phyloP scores from a whole-genome alignment of 2,329 filamentous ascomycete species.

The Pestalotiopsis sp. region DNA sequence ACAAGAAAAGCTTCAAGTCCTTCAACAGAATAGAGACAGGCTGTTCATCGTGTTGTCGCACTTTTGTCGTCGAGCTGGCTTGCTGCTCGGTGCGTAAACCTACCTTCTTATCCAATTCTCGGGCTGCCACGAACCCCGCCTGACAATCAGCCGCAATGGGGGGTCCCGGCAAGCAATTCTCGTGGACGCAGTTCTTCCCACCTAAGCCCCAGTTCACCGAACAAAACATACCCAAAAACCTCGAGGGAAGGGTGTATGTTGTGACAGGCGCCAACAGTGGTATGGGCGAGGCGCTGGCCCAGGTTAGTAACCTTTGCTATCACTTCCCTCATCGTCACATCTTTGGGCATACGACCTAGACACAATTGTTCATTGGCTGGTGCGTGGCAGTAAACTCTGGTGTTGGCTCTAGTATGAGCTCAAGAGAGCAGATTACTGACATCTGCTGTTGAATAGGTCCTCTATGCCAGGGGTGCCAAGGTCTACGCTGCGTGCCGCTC shows the following conservation, averaged over 20 bases:
- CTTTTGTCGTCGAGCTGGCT: not conserved
- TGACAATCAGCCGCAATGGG: not conserved
- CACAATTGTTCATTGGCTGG: too few relatives aligned
- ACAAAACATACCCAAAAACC: not conserved
- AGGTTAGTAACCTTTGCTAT: too few relatives aligned
- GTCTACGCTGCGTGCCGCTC: slow-evolving; percentile 9
- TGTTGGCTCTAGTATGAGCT: too few relatives aligned
- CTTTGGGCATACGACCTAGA: too few relatives aligned
- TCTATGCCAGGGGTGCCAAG: not conserved
- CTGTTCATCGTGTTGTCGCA: not conserved
- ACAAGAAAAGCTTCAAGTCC: not conserved
- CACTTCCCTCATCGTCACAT: too few relatives aligned
- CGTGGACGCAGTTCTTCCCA: slow-evolving; percentile 9
- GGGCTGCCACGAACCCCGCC: not conserved
- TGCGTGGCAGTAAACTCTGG: too few relatives aligned
- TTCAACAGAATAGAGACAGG: not conserved
- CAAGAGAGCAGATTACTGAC: too few relatives aligned
- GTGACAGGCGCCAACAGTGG: slow-evolving; percentile 10
- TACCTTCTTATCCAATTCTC: not conserved
- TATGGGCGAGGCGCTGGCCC: slow-evolving; percentile 7
- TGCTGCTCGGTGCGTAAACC: not conserved
- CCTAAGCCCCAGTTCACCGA: slow-evolving; percentile 5
- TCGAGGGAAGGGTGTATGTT: slow-evolving; percentile 7
- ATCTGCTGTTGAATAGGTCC: not conserved
- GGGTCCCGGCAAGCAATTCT: slow-evolving; percentile 1